Evolutionary conservation across 2,329 filamentous ascomycete genomes (phyloP), one percentile per base, ranked within the genome.

Genomic region (Whalleya microplaca): DNA sequence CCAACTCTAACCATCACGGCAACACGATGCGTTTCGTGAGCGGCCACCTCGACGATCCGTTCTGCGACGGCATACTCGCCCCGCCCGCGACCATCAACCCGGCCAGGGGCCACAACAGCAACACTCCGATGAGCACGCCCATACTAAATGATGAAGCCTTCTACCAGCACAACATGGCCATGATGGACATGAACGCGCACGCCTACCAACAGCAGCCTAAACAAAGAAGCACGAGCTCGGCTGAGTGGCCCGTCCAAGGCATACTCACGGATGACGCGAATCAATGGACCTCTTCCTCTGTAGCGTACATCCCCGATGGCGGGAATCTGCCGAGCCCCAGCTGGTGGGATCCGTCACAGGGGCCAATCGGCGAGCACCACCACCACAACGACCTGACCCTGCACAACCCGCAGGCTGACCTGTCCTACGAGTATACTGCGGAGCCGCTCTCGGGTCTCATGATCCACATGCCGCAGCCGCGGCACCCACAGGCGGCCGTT

Each of bases 401-500:
- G 66, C 75, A 78, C 53, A 69, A 67, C 14, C 75, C 77, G 42
- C 76, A 77, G 19, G 64, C 67, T 8, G 74, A 76, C 19, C 65
- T 79, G 41, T 65, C 73, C 0, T 79, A 77, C 53, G 75, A 78
- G 44, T 78, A 76, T 58, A 51, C 60, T 23, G 19, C 40, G 23
- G 41, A 47, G 44, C 50, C 61, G 7, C 56, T 76, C 51, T 67
- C 72, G 44, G 79, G 79, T 1, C 76, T 84, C 55, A 80, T 82
- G 78, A 80, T 84, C 55, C 78, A 83, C 63, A 81, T 82, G 79
- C 80, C 80, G 18, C 79, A 80, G 56, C 75, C 79, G 3, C 77
- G 71, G 0, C 58, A 67, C 4, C 69, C 73, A 0, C 69, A 72
- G 23, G 71, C 76, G 5, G 68, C 74, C 14, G 69, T 77, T 21